Base-by-base conservation (phyloP, 441 rosid species). In the Pelargonium citronellum region DNA sequence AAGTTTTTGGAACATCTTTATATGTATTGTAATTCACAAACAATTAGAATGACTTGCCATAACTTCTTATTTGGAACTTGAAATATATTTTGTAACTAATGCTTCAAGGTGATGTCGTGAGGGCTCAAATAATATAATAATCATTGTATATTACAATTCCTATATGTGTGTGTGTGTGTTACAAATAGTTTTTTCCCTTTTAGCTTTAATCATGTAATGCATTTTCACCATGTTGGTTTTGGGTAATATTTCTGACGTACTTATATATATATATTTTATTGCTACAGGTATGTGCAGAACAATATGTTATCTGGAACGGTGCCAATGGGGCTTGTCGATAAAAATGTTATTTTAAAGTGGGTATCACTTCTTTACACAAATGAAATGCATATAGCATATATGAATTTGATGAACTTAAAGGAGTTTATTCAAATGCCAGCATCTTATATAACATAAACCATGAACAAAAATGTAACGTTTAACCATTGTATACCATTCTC, bases 251-350 rank as follows among this genome's bases (percentile, higher is more conserved):
- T 69, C 68, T 67, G 70, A 74, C 41, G 4, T 63, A 53, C 71
- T 63, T 77, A n/a, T 76, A 73, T 46, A 34, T 34, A 3, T 34
- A 39, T 67, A 37, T 75, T 70, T 77, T 68, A 70, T 73, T 71
- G 16, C 74, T 82, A 82, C 86, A 95, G 99, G 83, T 81, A 89
- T 47, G 77, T 95, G 80, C 98, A 95, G 76, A 89, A 90, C 69
- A 95, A 95, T 76, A 70, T 74, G 87, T 78, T 95, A 72, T 79
- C 92, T 0, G 98, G 98, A 73, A 86, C 63, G 13, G 81, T 92
- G 69, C 98, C 99, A 34, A 81, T 91, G 0, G 79, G 83, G 71
- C 79, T 87, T 71, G 81, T 77, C 71, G 70, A 73, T 67, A 84
- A 83, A 74, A 65, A 79, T 68, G 51, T 87, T 76, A 68, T 74